Evolutionary conservation across 176 grass and related monocot species (phyloP).

Genomic region (Musa acuminata): DNA sequence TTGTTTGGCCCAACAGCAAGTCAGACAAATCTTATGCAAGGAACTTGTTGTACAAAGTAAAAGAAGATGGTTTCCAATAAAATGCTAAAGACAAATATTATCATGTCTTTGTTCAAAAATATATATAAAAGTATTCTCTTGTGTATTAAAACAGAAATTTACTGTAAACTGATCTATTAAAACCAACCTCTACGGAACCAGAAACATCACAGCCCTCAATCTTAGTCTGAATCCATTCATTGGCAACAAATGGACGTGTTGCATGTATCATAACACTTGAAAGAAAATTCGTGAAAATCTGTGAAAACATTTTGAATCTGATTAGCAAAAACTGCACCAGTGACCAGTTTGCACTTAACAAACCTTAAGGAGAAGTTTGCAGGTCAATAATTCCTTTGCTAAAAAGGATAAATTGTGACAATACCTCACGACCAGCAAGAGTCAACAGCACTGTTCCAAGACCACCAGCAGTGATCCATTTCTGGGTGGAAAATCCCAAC

Average conservation of each 20-base stretch:
- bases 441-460: slow-evolving; percentile 94
- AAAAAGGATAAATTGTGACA: slow-evolving; percentile 5
- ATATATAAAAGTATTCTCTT: neutral
- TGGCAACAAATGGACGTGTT: slow-evolving; percentile 80
- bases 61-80: neutral
- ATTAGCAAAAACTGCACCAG: neutral
- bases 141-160: neutral
- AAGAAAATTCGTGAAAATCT: slow-evolving; percentile 98
- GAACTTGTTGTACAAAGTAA: neutral
- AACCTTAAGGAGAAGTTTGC: neutral
- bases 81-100: neutral
- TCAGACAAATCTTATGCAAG: neutral
- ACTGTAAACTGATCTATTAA: neutral
- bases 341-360: neutral
- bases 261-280: slow-evolving; percentile 98
- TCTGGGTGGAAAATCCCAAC: slow-evolving; percentile 93
- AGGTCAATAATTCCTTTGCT: neutral
- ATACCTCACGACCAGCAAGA: slow-evolving; percentile 95
- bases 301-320: slow-evolving; percentile 2
- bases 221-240: slow-evolving; percentile 89
- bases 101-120: neutral
- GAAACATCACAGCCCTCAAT: slow-evolving; percentile 94
- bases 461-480: slow-evolving; percentile 92
- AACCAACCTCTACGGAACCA: slow-evolving; percentile 82
- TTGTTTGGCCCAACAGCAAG: neutral